A percentile compares a stretch with the other conserved stretches of the same genome.
Evolutionary conservation across 2,329 filamentous ascomycete genomes (phyloP).

Genomic region (Rhexocercosporidium sp.): DNA sequence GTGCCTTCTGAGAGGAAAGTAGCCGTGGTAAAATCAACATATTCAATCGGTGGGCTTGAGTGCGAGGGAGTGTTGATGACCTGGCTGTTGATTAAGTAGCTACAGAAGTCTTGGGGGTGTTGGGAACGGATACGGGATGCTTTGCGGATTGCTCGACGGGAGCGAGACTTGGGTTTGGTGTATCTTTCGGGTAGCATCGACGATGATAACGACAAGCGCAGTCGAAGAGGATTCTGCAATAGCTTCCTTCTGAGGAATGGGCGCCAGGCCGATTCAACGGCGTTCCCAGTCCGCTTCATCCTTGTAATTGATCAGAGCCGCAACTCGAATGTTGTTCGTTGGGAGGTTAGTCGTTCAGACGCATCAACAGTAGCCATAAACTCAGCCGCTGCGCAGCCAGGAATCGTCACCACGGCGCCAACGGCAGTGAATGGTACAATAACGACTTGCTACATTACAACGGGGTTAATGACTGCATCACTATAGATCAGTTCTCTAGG

Average conservation of each 20-base stretch:
- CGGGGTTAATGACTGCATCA: conserved; percentile 32
- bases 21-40: background rate
- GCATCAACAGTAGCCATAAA: conserved; percentile 60
- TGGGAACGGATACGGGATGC: background rate
- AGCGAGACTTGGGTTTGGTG: background rate
- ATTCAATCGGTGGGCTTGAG: background rate
- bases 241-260: conserved; percentile 42
- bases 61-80: background rate
- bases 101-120: background rate
- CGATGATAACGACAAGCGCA: background rate
- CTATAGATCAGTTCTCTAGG: background rate
- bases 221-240: background rate
- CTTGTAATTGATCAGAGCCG: conserved; percentile 64
- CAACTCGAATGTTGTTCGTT: conserved; percentile 53
- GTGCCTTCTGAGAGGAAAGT: background rate
- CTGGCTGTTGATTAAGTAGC: background rate
- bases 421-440: conserved; percentile 58
- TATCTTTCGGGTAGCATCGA: background rate
- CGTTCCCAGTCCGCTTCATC: conserved; percentile 61
- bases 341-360: conserved; percentile 55
- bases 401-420: conserved; percentile 56
- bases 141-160: background rate
- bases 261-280: conserved; percentile 63
- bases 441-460: conserved; percentile 62
- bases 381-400: conserved; percentile 63